Evolutionary conservation across 2,329 filamentous ascomycete species (phyloP).

Genomic region (Didymosphaeria variabile): DNA sequence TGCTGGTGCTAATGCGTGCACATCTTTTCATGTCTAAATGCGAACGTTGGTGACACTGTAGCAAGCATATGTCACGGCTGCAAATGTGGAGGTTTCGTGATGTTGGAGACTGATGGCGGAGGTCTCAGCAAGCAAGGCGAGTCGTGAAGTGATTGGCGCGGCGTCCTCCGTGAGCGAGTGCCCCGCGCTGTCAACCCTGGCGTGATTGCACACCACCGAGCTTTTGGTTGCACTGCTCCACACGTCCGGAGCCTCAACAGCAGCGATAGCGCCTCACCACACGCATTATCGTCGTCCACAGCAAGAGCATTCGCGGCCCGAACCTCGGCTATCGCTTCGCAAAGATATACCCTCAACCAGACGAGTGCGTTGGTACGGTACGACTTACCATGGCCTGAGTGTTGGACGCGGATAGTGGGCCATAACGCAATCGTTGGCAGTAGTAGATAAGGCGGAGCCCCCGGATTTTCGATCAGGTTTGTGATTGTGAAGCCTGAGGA

Average conservation of each 20-base stretch:
- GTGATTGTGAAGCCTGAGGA: background rate
- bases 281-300: slow-evolving; percentile 24
- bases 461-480: background rate
- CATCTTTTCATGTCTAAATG: background rate
- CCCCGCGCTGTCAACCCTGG: slow-evolving; percentile 22
- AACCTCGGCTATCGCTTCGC: slow-evolving; percentile 28
- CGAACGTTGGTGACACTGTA: background rate
- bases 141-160: background rate
- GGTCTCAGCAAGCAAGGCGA: background rate
- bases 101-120: too few relatives aligned
- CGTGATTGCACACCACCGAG: slow-evolving; percentile 23
- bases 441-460: slow-evolving; percentile 8
- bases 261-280: slow-evolving; percentile 41
- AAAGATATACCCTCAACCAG: background rate
- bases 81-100: background rate
- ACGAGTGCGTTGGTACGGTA: background rate
- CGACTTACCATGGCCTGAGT: slow-evolving; percentile 27
- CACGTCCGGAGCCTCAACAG: slow-evolving; percentile 45
- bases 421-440: slow-evolving; percentile 12
- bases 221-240: slow-evolving; percentile 26
- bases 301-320: slow-evolving; percentile 19
- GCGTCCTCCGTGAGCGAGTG: background rate
- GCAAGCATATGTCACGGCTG: background rate
- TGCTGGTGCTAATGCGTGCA: background rate
- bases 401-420: background rate